Conservation (phyloP, 495 filamentous ascomycete species). For the Thozetella sp. region DNA sequence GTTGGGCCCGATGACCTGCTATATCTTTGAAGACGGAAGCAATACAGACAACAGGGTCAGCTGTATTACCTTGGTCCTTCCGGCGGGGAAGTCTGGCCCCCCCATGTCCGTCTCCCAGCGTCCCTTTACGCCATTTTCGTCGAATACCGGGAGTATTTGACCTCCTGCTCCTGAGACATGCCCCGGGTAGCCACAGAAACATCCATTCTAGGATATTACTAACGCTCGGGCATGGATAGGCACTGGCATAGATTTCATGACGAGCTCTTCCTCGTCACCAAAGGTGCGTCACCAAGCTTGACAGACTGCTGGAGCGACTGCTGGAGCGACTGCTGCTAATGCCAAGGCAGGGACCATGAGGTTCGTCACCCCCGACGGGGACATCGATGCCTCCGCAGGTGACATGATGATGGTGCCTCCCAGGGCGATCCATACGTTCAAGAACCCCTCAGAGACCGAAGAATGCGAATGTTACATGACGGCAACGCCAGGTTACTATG, state of each 20-base stretch:
- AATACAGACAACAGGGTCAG: slow-evolving; percentile 49
- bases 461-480: slow-evolving; percentile 58
- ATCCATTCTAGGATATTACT: no score
- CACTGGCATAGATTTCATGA: slow-evolving; percentile 51
- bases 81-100: slow-evolving; percentile 46
- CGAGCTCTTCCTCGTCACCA: slow-evolving; percentile 55
- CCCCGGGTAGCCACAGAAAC: no score
- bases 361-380: slow-evolving; percentile 39
- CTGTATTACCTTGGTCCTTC: slow-evolving; percentile 44
- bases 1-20: slow-evolving; percentile 29
- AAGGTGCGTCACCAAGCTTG: slow-evolving; percentile 33
- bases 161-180: no score
- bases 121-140: no score
- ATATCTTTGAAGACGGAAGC: slow-evolving; percentile 30
- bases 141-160: no score
- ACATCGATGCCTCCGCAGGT: slow-evolving; percentile 45
- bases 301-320: not conserved
- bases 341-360: slow-evolving; percentile 20
- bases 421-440: slow-evolving; percentile 54
- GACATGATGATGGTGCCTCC: slow-evolving; percentile 55
- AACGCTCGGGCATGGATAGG: no score
- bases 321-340: not conserved
- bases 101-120: no score
- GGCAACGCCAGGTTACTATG: slow-evolving; percentile 43
- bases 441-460: slow-evolving; percentile 49